Conservation (phyloP, 768 basidiomycete genomes). For the Pleurotus cornucopiae region DNA sequence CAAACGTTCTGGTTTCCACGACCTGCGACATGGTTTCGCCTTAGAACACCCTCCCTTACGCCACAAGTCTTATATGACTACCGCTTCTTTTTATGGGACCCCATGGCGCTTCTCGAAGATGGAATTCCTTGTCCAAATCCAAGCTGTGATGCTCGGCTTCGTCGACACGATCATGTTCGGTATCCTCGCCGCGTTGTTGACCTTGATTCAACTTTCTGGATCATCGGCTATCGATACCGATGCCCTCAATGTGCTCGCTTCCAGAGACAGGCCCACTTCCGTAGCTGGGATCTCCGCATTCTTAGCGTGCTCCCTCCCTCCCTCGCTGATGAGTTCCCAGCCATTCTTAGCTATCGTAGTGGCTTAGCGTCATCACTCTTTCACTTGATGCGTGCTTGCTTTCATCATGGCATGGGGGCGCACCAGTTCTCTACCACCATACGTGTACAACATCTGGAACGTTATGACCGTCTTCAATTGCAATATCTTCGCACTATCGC, state of each 20-base stretch:
- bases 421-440: constrained; percentile 23
- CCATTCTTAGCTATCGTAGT: constrained; percentile 16
- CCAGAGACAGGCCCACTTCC: constrained; percentile 16
- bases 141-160: not conserved
- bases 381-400: constrained; percentile 12
- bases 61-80: not conserved
- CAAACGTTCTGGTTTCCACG: not conserved
- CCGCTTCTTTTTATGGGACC: not conserved
- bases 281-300: constrained; percentile 21
- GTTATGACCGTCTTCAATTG: constrained; percentile 16
- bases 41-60: not conserved
- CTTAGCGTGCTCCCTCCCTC: constrained; percentile 14
- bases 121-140: not conserved
- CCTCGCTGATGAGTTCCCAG: constrained; percentile 22
- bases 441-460: constrained; percentile 14
- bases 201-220: constrained; percentile 14
- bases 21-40: not conserved
- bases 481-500: constrained; percentile 14
- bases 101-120: not conserved
- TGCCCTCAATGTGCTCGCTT: constrained; percentile 16
- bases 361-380: constrained; percentile 12
- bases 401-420: constrained; percentile 21
- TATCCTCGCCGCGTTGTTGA: constrained; percentile 16
- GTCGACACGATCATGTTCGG: constrained; percentile 1
- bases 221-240: constrained; percentile 20